Evolutionary conservation across 2,329 filamentous ascomycete species (phyloP), one percentile per base, ranked within the genome.

Genomic region (Pseudogymnoascus sp.): DNA sequence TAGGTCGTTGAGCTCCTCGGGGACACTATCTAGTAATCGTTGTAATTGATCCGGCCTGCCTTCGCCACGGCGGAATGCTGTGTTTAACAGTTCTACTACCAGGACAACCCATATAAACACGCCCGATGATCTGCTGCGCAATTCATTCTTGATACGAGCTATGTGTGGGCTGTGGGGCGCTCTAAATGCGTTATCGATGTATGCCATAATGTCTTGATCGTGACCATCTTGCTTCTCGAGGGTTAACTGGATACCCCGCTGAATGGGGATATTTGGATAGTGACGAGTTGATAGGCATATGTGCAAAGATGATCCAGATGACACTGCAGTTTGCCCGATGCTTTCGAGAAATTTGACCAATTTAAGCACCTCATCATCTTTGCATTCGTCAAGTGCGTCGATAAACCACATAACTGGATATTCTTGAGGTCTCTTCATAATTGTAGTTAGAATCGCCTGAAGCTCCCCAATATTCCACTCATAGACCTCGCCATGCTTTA

Each of bases 331-430:
- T 34, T 67, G 48, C 37, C 60, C 61, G 5, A 72, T 59, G 5
- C 64, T 48, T 55, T 70, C 62, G 18, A 74, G 67, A 45, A 66
- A 68, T 1, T 64, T 45, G 4, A 71, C 62, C 68, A 74, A 70
- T 10, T 70, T 67, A 28, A 64, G 69, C 0, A 72, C 61, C n/a
- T 72, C 52, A 3, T 65, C 48, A 37, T 75, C 72, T 3, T 73
- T 64, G 63, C 75, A 77, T 64, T 78, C 76, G 61, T 78, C 75
- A 5, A 79, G 71, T 3, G 76, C 76, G 65, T 78, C 76, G 37
- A 78, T 68, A 57, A 77, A 73, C 59, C 71, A 74, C 0, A 63
- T 68, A 2, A 77, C n/a, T 28, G 8, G 23, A 3, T 10, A 6
- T 6, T 28, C 2, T 48, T 48, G 41, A 1, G 3, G n/a, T 6